Base-by-base conservation (phyloP, 768 basidiomycete species). In the Coprinopsis cinerea region DNA sequence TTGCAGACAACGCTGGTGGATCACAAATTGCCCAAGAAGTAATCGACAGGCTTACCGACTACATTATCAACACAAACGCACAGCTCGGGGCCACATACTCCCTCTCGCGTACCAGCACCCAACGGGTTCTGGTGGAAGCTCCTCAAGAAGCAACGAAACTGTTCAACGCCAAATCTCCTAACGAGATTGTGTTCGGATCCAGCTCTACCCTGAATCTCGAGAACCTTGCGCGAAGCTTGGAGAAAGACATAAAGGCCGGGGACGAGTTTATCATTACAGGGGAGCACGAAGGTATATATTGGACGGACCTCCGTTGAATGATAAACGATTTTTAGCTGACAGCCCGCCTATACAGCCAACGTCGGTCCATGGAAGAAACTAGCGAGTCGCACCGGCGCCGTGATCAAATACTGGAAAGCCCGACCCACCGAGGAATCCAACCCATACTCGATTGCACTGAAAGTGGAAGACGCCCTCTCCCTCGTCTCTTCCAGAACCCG, bases 261-360 rank as follows among this genome's bases (percentile, higher is more conserved):
- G 88, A 89, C 51, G 88, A 90, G 63, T 80, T 90, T 49, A 80
- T 92, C 47, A 61, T 89, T n/a, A 85, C 84, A 0, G 78, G 77
- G 1, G 88, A 90, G 59, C 88, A 92, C 54, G 88, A 92, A 73
- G 80, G 85, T 88, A 32, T 23, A 67, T 37, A 24, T 10, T 4
- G n/a, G 4, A 27, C n/a, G n/a, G n/a, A n/a, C n/a, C n/a, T n/a
- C 50, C 26, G 34, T 41, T 37, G 15, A 1, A 7, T 36, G 17
- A 25, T 52, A 14, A 22, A 7, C 9, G 5, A 18, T 52, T 2
- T 7, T 17, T 39, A 3, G 20, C 34, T 24, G 9, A 9, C 28
- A 28, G 41, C 30, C 28, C 3, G 4, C 10, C 10, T 15, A 15
- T 23, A 17, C 24, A 88, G 87, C 88, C 1, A 90, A 92, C 55